Percentiles rank a stretch among this genome's conserved stretches.
Evolutionary conservation across 2,329 filamentous ascomycete genomes (phyloP).

Genomic region (Fusarium nisikadoi): DNA sequence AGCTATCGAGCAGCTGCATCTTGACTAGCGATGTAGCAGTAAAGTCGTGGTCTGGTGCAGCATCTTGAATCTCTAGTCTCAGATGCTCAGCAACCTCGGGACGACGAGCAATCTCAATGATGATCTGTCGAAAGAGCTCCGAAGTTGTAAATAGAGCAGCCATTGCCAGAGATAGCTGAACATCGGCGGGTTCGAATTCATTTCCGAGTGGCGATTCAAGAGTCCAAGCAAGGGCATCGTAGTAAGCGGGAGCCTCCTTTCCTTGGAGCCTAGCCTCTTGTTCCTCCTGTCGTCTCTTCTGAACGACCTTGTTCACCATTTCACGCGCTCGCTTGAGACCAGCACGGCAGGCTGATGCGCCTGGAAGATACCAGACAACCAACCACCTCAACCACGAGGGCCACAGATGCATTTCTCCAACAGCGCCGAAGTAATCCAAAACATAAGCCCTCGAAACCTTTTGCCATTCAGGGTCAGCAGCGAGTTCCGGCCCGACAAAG

Average conservation of each 20-base stretch:
- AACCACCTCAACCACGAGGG: neutral
- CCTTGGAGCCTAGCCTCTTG: fast-evolving
- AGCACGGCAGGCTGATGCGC: neutral
- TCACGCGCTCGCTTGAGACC: neutral
- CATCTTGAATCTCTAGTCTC: neutral
- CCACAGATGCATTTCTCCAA: neutral
- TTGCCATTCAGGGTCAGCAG: neutral
- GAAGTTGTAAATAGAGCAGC: neutral
- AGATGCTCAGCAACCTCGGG: neutral
- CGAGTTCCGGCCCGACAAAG: neutral
- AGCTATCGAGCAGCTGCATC: neutral
- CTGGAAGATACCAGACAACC: neutral
- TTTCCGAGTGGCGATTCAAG: neutral
- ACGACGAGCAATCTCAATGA: neutral
- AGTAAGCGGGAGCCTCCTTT: neutral
- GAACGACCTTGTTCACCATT: neutral
- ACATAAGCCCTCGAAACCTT: neutral
- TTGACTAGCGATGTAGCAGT: neutral
- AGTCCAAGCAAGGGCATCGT: neutral
- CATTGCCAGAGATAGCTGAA: neutral
- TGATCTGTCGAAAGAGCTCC: neutral
- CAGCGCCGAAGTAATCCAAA: neutral
- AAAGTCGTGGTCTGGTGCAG: neutral
- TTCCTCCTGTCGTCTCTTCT: neutral
- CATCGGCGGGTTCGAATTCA: neutral